These are phyloP conservation scores for Pichia rugopelliculosa DNA, from an alignment of 805 yeast genomes.

Conservation along the genomic window DNA sequence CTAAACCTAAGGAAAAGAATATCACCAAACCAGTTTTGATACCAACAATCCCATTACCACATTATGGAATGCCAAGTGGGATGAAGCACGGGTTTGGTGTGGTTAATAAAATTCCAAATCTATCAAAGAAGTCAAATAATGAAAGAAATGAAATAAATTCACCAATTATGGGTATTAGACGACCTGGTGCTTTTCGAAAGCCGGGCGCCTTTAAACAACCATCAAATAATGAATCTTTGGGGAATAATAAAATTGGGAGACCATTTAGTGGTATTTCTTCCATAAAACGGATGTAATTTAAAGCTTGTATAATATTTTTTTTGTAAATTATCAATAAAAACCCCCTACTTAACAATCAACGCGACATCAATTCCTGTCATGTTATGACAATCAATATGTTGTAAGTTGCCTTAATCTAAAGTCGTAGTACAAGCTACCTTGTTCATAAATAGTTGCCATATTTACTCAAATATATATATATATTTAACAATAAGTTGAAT, in stretches of 20 bases:
- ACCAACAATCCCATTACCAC: constrained; percentile 24
- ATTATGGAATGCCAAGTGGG: constrained; percentile 25
- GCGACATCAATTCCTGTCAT: neutral
- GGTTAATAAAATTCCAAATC: neutral
- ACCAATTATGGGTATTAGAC: constrained; percentile 1
- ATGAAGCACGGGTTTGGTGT: constrained; percentile 7
- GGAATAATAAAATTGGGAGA: constrained; percentile 5
- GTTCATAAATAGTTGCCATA: too few species aligned
- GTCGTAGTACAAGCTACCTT: too few species aligned
- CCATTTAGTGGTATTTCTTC: constrained; percentile 7
- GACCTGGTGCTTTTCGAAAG: constrained; percentile 20
- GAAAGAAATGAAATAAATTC: neutral
- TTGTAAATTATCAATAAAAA: neutral
- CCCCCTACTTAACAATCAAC: neutral
- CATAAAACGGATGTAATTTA: neutral
- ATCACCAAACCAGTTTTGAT: constrained; percentile 7
- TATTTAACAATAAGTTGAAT: too few species aligned
- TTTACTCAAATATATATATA: too few species aligned
- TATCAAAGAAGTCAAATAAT: neutral
- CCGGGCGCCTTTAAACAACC: constrained; percentile 31
- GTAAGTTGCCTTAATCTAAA: too few species aligned
- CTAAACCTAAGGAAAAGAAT: neutral
- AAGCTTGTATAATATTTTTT: neutral
- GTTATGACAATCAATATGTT: neutral
- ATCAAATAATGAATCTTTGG: neutral